Evolutionary conservation across 371 early-diverging fungal genomes (phyloP), one percentile per base, ranked within the genome.

Genomic region (Mucor plumbeus): DNA sequence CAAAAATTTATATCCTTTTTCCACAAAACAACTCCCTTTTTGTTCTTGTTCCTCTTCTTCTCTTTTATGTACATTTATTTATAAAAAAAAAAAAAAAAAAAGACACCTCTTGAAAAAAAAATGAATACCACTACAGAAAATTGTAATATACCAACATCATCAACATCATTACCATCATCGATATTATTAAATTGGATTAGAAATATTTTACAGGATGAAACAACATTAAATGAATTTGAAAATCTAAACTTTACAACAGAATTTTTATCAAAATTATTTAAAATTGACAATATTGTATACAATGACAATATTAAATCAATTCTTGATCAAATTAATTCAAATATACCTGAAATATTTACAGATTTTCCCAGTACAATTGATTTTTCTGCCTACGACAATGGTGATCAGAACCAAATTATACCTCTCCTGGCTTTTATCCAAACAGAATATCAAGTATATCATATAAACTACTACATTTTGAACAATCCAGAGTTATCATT

Each of bases 361-460:
- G 47, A 21, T 61, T 19, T 61, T 19, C 50, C 61, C 35, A 35
- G 48, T 48, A 61, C 21, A 48, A 47, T 61, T 48, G 50, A 61
- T 38, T 14, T 54, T 21, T 40, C 54, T 63, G 63, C 54, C n/a
- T 39, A 38, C 38, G 21, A 41, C 10, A 59, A 61, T 55, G 66
- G 66, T 55, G 62, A 71, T 61, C 67, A 70, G 61, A 61, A 68
- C 53, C 69, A 73, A 44, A 58, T 75, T 38, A 59, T 75, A 11
- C 41, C 62, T 41, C 67, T 79, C 53, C 53, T 79, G 56, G 71
- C 69, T 59, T 74, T 68, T 67, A 75, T 80, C 19, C 69, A 75
- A 67, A 73, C 72, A 54, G 74, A 75, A 69, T 68, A 77, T 50
- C 73, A 80, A 70, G 61, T 65, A 54, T 70, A 71, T 61, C 36